Evolutionary conservation across 176 grass and related monocot genomes (phyloP).

Genomic region (Echinochloa phyllopogon): DNA sequence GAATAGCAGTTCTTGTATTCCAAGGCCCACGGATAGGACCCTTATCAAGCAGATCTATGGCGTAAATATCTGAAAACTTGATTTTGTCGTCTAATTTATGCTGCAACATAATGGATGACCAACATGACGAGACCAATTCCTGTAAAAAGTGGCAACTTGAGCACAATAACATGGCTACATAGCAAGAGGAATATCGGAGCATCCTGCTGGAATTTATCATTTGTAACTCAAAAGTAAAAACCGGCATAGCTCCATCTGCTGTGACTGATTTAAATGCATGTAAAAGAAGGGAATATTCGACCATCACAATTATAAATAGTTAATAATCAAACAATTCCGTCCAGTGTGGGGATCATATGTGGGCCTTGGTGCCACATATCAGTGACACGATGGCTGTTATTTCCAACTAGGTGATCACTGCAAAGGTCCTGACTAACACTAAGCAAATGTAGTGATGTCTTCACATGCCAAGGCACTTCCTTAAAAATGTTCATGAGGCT

Average conservation of each 20-base stretch:
- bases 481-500: neutral
- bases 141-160: slow-evolving; percentile 37
- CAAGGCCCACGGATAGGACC: slow-evolving; percentile 62
- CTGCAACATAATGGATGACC: slow-evolving; percentile 50
- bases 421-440: neutral
- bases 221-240: slow-evolving; percentile 34
- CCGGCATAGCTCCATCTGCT: neutral
- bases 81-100: slow-evolving; percentile 58
- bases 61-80: slow-evolving; percentile 80
- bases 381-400: neutral
- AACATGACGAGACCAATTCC: slow-evolving; percentile 58
- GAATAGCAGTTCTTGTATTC: slow-evolving; percentile 46
- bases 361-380: slow-evolving; percentile 2
- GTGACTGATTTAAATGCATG: slow-evolving; percentile 24
- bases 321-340: neutral
- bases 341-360: neutral
- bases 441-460: neutral
- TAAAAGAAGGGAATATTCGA: neutral
- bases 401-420: neutral
- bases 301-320: neutral
- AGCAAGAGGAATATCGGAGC: neutral
- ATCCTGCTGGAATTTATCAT: neutral
- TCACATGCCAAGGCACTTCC: neutral
- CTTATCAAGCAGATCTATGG: slow-evolving; percentile 69
- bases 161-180: slow-evolving; percentile 5